A percentile compares a stretch with the other conserved stretches of the same genome.
Conservation (phyloP, 495 filamentous ascomycete species). For the Penicillium arizonense region DNA sequence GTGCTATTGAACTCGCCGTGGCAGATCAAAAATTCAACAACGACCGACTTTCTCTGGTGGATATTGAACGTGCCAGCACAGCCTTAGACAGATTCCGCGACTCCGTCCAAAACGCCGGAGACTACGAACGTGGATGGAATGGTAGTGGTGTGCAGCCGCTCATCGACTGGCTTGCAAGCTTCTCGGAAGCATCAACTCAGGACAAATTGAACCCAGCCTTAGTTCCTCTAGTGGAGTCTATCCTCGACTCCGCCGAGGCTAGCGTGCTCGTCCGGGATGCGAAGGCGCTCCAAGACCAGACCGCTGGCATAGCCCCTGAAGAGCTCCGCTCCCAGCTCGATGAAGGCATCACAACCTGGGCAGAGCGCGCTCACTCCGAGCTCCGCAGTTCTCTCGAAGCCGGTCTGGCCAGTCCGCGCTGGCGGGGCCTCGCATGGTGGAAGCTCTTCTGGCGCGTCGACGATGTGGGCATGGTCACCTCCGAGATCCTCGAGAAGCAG, state of each 20-base stretch:
- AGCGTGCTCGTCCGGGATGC: constrained; percentile 52
- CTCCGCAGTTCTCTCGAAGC: constrained; percentile 72
- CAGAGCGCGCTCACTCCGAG: constrained; percentile 77
- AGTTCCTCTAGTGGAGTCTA: constrained; percentile 60
- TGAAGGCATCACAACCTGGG: constrained; percentile 63
- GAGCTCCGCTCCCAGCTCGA: constrained; percentile 51
- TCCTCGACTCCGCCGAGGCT: constrained; percentile 58
- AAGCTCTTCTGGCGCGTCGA: constrained; percentile 93
- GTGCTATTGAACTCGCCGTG: constrained; percentile 52
- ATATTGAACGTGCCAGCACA: constrained; percentile 52
- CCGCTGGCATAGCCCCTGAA: constrained; percentile 36
- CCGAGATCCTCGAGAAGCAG: constrained; percentile 68
- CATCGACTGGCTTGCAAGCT: constrained; percentile 62
- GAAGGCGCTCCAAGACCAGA: constrained; percentile 31
- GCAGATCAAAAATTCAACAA: constrained; percentile 27
- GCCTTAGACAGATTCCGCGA: constrained; percentile 65
- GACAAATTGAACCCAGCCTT: constrained; percentile 59
- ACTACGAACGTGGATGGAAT: constrained; percentile 73
- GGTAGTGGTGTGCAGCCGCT: constrained; percentile 64
- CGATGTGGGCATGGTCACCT: constrained; percentile 78
- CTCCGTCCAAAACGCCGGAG: constrained; percentile 62
- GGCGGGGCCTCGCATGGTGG: constrained; percentile 85
- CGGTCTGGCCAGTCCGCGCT: constrained; percentile 67
- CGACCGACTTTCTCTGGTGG: constrained; percentile 45
- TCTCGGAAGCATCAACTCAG: constrained; percentile 40